Percentiles rank a stretch among this genome's conserved stretches.
phyloP scores from a whole-genome alignment of 805 yeast species.

The Yamadazyma endophytica region DNA sequence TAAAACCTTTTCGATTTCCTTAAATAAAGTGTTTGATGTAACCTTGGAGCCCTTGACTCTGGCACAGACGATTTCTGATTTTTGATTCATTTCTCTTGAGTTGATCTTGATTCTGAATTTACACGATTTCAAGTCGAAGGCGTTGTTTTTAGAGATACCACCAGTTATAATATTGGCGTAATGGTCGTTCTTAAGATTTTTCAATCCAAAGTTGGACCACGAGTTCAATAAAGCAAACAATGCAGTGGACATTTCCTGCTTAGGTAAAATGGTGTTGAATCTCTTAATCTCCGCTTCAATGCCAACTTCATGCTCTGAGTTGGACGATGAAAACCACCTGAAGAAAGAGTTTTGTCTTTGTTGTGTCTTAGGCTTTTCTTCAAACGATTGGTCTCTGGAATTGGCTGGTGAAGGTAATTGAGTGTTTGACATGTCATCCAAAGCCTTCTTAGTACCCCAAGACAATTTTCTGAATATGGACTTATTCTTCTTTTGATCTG shows the following conservation, averaged over 20 bases:
- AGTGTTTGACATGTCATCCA: slow-evolving; percentile 21
- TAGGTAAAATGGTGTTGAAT: slow-evolving; percentile 38
- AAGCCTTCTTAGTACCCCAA: slow-evolving; percentile 42
- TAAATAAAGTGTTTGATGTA: slow-evolving; percentile 55
- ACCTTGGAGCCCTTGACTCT: slow-evolving; percentile 63
- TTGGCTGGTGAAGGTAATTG: slow-evolving; percentile 35
- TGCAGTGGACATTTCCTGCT: slow-evolving; percentile 60
- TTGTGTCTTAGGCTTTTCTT: slow-evolving; percentile 19
- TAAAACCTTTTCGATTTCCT: slow-evolving; percentile 62
- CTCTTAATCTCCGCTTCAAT: slow-evolving; percentile 27
- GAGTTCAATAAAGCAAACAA: slow-evolving; percentile 56
- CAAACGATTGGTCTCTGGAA: slow-evolving; percentile 22
- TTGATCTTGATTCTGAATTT: slow-evolving; percentile 54
- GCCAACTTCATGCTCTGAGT: slow-evolving; percentile 14
- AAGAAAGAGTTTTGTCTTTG: slow-evolving; percentile 26
- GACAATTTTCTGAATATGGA: slow-evolving; percentile 49
- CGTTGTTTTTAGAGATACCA: slow-evolving; percentile 55
- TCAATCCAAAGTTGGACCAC: slow-evolving; percentile 71
- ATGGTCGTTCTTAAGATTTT: slow-evolving; percentile 46
- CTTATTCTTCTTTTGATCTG: slow-evolving; percentile 26
- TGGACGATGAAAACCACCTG: slow-evolving; percentile 40
- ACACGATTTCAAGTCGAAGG: slow-evolving; percentile 60
- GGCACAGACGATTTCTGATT: slow-evolving; percentile 55
- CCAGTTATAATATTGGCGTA: slow-evolving; percentile 50
- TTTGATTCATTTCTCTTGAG: slow-evolving; percentile 34